Evolutionary conservation across 83 land plant species (phyloP).

Genomic region (Diphasiastrum complanatum): DNA sequence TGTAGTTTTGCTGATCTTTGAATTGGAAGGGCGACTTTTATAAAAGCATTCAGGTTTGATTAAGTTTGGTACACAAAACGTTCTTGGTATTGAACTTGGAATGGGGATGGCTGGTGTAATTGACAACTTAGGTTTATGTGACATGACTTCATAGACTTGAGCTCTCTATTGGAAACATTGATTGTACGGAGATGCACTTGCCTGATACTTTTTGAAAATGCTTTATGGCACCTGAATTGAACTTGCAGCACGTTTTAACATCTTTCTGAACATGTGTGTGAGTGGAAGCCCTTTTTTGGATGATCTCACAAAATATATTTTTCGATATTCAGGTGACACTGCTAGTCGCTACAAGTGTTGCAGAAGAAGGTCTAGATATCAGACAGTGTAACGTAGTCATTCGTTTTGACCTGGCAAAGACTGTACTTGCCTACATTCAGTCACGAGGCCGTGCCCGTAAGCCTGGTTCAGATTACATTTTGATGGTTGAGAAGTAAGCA

Average conservation of each 20-base stretch:
- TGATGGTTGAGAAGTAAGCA: conserved; percentile 13
- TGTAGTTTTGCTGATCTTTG: no score
- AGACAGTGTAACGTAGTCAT: conserved; percentile 13
- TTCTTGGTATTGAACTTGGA: no score
- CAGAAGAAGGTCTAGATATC: conserved; percentile 11
- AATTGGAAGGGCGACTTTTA: no score
- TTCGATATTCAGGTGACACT: background rate
- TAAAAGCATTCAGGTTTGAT: no score
- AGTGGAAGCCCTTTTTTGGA: background rate
- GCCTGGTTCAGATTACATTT: conserved; percentile 13
- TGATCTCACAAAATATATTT: background rate
- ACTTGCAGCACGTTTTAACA: background rate
- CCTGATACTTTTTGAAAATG: no score
- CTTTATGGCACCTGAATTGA: no score
- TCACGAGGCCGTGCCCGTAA: conserved; percentile 16
- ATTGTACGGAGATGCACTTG: no score
- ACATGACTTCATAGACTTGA: no score
- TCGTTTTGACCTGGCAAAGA: conserved; percentile 15
- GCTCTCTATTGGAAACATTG: no score
- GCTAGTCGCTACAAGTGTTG: conserved; percentile 14
- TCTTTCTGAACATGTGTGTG: background rate
- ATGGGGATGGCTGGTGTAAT: no score
- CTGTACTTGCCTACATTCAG: conserved; percentile 12
- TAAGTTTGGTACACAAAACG: no score
- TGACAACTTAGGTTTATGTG: no score